Evolutionary conservation across 2,329 filamentous ascomycete genomes (phyloP), one percentile per base, ranked within the genome.

Genomic region (Microdochium nivale): DNA sequence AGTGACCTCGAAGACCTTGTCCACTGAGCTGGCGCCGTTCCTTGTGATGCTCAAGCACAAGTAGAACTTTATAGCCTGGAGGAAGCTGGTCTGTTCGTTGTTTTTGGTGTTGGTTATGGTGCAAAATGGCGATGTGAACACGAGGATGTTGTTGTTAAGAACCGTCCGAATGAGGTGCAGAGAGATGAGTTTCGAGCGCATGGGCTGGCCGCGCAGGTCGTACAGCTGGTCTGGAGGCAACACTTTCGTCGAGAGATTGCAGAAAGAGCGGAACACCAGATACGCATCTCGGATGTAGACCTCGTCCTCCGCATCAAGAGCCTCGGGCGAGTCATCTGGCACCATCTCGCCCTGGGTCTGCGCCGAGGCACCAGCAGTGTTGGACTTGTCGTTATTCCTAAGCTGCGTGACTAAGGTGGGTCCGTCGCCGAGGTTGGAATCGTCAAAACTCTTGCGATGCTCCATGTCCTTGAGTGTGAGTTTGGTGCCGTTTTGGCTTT

Each of bases 221-320:
- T 92, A 90, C 21, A 96, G 83, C 67, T 97, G 91, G 55, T 99
- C 94, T 2, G 90, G 84, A 9, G 88, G 83, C 25, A 99, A 76
- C 40, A 90, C 75, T 67, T 99, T 99, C 56, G 92, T 96, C 53
- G 92, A 96, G 47, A 99, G 76, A 69, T 96, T 96, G 77, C 95
- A 99, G 73, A 99, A 94, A 2, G 94, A 96, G 30, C 94, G 83
- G 72, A 99, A 97, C 47, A 99, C 90, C 23, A 99, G 80, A 68
- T 97, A 99, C 10, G 94, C 91, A 70, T 99, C 94, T 60, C 94
- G 88, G 60, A 97, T 90, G 65, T 95, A 97, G 21, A 97, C 89
- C 65, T 99, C 94, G 63, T 99, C 94, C 65, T 96, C 90, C 25
- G 78, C 77, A 51, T 86, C 84, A 21, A 83, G 70, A 21, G 75